Percentiles rank a stretch among this genome's conserved stretches.
phyloP scores from a whole-genome alignment of 345 rosid species.

The Rhizophora apiculata region DNA sequence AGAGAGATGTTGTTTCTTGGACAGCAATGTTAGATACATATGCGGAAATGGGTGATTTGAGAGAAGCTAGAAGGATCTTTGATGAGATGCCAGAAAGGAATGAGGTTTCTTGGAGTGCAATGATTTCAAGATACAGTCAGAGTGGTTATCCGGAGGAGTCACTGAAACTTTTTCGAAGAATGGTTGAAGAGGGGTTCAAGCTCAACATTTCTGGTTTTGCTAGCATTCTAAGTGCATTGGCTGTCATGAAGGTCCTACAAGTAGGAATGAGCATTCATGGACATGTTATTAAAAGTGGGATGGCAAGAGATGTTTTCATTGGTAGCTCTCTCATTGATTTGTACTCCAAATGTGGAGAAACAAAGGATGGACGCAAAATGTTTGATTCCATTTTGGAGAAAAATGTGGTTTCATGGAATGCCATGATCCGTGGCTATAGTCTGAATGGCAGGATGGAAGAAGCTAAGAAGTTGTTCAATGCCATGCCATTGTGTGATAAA shows the following conservation, averaged over 20 bases:
- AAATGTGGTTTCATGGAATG: conserved; percentile 49
- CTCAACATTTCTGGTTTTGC: conserved; percentile 45
- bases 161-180: conserved; percentile 36
- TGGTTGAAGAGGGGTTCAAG: conserved; percentile 35
- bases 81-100: conserved; percentile 54
- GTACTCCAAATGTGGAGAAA: conserved; percentile 49
- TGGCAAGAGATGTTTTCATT: conserved; percentile 33
- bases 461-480: conserved; percentile 42
- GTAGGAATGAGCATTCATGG: conserved; percentile 50
- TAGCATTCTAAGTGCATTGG: conserved; percentile 41
- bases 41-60: conserved; percentile 40
- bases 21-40: conserved; percentile 52
- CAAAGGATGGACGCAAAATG: conserved; percentile 35
- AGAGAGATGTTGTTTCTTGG: conserved; percentile 58
- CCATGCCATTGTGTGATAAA: conserved; percentile 34
- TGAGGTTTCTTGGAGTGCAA: conserved; percentile 57
- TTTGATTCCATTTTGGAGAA: conserved; percentile 35
- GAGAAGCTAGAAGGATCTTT: conserved; percentile 48
- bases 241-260: conserved; percentile 32
- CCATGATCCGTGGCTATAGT: conserved; percentile 52
- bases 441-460: conserved; percentile 44
- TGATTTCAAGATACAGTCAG: conserved; percentile 59
- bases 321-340: conserved; percentile 46
- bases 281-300: conserved; percentile 36
- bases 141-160: conserved; percentile 48